Conservation (phyloP, 495 filamentous ascomycete species). For the Pyrenopolyporus hunteri region DNA sequence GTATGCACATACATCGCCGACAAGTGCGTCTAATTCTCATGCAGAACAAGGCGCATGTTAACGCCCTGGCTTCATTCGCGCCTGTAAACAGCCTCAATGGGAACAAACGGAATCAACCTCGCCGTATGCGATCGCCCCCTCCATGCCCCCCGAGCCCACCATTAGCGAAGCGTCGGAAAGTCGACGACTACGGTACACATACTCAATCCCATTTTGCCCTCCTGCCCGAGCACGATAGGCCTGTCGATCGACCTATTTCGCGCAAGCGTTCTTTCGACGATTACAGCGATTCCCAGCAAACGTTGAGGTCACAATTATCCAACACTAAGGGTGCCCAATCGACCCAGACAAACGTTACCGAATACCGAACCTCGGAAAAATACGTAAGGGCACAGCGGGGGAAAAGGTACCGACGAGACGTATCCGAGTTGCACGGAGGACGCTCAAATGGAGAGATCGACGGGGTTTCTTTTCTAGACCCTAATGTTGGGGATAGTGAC, state of each 20-base stretch:
- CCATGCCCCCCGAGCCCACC: slow-evolving; percentile 17
- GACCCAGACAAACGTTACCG: slow-evolving; percentile 18
- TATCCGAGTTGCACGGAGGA: neutral
- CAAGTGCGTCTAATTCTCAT: slow-evolving; percentile 6
- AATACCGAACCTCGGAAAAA: slow-evolving; percentile 31
- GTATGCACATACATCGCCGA: neutral
- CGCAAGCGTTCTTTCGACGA: slow-evolving; percentile 32
- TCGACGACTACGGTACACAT: slow-evolving; percentile 12
- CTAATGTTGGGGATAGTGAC: slow-evolving; percentile 16
- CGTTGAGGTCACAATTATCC: slow-evolving; percentile 27
- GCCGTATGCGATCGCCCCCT: neutral
- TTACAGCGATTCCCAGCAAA: slow-evolving; percentile 34
- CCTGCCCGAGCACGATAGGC: neutral
- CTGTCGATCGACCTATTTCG: neutral
- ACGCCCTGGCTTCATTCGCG: neutral
- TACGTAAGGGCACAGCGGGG: neutral
- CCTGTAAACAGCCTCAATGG: slow-evolving; percentile 36
- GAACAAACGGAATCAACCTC: slow-evolving; percentile 12
- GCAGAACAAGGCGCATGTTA: neutral
- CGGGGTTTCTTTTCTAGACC: neutral
- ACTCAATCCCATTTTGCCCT: slow-evolving; percentile 14
- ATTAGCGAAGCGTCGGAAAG: slow-evolving; percentile 40
- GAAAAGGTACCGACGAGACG: slow-evolving; percentile 14
- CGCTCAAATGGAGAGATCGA: neutral
- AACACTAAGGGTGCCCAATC: slow-evolving; percentile 25